Evolutionary conservation across 495 filamentous ascomycete species (phyloP).

Genomic region (Lepidopterella palustris): DNA sequence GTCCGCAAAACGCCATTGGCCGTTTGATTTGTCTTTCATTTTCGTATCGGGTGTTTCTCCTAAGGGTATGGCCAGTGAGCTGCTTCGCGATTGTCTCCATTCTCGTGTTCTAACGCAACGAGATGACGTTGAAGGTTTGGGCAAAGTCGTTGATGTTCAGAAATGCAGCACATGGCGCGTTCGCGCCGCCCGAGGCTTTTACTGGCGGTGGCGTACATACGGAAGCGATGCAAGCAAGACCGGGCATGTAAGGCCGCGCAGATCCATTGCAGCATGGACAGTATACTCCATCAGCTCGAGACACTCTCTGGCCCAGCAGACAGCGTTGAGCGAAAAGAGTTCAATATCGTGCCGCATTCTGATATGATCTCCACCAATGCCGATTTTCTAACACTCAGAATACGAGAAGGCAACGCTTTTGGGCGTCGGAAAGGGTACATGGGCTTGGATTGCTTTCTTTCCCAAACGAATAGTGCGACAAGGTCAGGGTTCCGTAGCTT

Average conservation of each 20-base stretch:
- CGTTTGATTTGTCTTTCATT: background rate
- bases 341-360: background rate
- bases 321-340: background rate
- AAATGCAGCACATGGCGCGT: constrained; percentile 23
- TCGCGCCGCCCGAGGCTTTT: constrained; percentile 14
- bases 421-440: background rate
- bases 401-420: constrained; percentile 14
- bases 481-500: constrained; percentile 9
- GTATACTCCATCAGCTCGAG: background rate
- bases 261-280: constrained; percentile 26
- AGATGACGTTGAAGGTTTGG: background rate
- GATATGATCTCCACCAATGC: constrained; percentile 1
- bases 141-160: constrained; percentile 2
- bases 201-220: constrained; percentile 20
- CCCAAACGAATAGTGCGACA: constrained; percentile 26
- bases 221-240: constrained; percentile 28
- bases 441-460: constrained; percentile 16
- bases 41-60: background rate
- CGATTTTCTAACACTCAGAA: background rate
- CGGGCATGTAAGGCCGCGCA: constrained; percentile 20
- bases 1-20: background rate
- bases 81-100: background rate
- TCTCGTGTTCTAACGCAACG: background rate
- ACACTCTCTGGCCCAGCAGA: background rate
- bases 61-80: background rate